phyloP scores from a whole-genome alignment of 202 grass and related monocot species.

The Musa balbisiana region DNA sequence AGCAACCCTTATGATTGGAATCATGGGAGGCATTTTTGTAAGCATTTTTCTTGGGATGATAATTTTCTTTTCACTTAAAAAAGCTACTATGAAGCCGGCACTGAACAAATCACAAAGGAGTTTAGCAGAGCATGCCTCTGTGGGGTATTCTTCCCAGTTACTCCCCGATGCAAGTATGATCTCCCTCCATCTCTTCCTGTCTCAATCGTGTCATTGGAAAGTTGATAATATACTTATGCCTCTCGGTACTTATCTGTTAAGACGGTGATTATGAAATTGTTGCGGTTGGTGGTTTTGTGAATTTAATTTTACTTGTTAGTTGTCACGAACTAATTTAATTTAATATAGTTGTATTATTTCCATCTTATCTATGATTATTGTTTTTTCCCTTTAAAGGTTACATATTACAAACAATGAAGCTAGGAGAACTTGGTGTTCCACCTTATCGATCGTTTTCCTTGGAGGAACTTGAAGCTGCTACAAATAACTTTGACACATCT shows the following conservation, averaged over 20 bases:
- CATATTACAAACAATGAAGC: conserved; percentile 68
- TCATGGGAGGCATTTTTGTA: conserved; percentile 26
- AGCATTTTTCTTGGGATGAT: conserved; percentile 31
- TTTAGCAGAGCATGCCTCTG: conserved; percentile 71
- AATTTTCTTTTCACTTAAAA: conserved; percentile 40
- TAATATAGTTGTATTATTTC: conserved; percentile 1
- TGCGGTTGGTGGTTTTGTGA: not conserved
- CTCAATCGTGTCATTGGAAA: not conserved
- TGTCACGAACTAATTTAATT: not conserved
- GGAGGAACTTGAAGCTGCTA: conserved; percentile 86
- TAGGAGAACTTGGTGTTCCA: conserved; percentile 76
- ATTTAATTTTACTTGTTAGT: not conserved
- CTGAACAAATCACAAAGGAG: conserved; percentile 39
- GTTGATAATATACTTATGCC: not conserved
- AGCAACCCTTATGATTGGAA: conserved; percentile 16
- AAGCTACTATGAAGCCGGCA: conserved; percentile 27
- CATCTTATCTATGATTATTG: not conserved
- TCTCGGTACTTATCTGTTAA: not conserved
- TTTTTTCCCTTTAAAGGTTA: conserved; percentile 42
- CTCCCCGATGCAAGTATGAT: conserved; percentile 72
- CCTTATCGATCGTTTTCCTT: conserved; percentile 69
- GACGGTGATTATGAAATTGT: not conserved
- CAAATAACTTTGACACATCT: conserved; percentile 70
- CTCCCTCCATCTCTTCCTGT: conserved; percentile 29
- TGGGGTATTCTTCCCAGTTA: conserved; percentile 72